Conservation (phyloP, 2,329 filamentous ascomycete species). For the Dactylonectria estremocensis region DNA sequence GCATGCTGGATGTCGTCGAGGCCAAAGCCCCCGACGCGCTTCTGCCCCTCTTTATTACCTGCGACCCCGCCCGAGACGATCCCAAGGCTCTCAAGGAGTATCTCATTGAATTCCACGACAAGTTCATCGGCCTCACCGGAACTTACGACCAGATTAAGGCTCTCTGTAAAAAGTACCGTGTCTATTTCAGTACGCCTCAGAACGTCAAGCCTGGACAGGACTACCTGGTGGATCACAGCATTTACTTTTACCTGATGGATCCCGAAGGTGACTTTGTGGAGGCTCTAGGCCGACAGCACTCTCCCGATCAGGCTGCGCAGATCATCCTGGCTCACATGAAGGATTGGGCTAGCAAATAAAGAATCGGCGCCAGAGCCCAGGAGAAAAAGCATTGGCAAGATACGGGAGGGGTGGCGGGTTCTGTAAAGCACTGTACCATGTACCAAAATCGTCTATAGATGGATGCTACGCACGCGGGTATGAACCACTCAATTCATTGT, state of each 20-base stretch:
- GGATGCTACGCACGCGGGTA: slow-evolving; percentile 38
- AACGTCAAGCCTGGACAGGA: slow-evolving; percentile 94
- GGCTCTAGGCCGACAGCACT: slow-evolving; percentile 94
- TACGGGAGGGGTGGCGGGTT: slow-evolving; percentile 36
- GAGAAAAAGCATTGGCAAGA: slow-evolving; percentile 34
- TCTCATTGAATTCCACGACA: slow-evolving; percentile 89
- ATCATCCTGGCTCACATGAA: slow-evolving; percentile 90
- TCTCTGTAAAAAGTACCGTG: slow-evolving; percentile 94
- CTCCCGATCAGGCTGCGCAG: slow-evolving; percentile 86
- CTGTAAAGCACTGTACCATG: slow-evolving; percentile 47
- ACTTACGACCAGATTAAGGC: slow-evolving; percentile 95
- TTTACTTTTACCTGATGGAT: slow-evolving; percentile 99
- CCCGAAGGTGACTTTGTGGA: slow-evolving; percentile 98
- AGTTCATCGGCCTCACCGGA: slow-evolving; percentile 90
- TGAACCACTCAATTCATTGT: slow-evolving; percentile 51
- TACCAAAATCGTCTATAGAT: slow-evolving; percentile 46
- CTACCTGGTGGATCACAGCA: slow-evolving; percentile 98
- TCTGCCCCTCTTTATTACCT: slow-evolving; percentile 92
- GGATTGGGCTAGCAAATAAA: slow-evolving; percentile 59
- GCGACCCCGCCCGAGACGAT: slow-evolving; percentile 92
- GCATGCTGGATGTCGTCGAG: slow-evolving; percentile 85
- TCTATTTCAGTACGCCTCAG: slow-evolving; percentile 95
- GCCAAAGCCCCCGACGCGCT: slow-evolving; percentile 68
- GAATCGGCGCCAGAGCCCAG: slow-evolving; percentile 11
- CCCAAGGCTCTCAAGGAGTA: slow-evolving; percentile 89